These are phyloP conservation scores for Coemansia javaensis DNA, from an alignment of 192 early-diverging fungal species.

Conservation along the genomic window DNA sequence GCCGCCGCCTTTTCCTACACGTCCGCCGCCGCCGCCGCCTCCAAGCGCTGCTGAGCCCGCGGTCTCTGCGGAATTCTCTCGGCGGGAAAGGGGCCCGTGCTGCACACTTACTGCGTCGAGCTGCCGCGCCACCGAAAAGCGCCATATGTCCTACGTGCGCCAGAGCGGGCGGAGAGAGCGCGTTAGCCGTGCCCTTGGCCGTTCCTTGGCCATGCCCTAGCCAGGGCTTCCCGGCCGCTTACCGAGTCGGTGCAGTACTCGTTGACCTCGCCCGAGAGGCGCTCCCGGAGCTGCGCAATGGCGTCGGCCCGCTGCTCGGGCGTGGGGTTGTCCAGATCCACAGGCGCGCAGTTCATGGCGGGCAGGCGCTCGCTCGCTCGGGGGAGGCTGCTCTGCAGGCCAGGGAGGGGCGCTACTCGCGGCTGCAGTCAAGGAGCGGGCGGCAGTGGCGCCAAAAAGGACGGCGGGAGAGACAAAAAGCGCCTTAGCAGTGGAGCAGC, in stretches of 20 bases:
- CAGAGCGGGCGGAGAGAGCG: not conserved
- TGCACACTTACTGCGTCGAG: slow-evolving; percentile 57
- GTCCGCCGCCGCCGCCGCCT: no score
- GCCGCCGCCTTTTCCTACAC: slow-evolving; percentile 56
- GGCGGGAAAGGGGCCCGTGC: not conserved
- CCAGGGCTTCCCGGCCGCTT: slow-evolving; percentile 2
- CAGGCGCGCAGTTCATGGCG: not conserved
- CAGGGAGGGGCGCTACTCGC: no score
- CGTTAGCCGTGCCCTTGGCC: no score
- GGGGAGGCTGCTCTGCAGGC: no score
- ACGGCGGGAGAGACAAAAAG: no score
- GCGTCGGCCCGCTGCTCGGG: slow-evolving; percentile 24
- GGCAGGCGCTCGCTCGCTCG: no score
- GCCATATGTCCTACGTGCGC: slow-evolving; percentile 53
- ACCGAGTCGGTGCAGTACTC: slow-evolving; percentile 42
- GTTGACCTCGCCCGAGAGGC: slow-evolving; percentile 30
- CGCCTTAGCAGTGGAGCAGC: no score
- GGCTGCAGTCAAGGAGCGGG: no score
- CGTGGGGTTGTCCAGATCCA: slow-evolving; percentile 47
- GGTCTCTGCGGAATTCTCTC: no score
- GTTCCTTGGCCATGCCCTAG: no score
- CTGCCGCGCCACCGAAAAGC: slow-evolving; percentile 58
- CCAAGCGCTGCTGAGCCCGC: no score
- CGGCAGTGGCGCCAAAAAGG: no score
- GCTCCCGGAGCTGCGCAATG: slow-evolving; percentile 25